A percentile compares a stretch with the other conserved stretches of the same genome.
Conservation (phyloP, 352 stramenopile species). For the Pythium rhizo-oryzae region DNA sequence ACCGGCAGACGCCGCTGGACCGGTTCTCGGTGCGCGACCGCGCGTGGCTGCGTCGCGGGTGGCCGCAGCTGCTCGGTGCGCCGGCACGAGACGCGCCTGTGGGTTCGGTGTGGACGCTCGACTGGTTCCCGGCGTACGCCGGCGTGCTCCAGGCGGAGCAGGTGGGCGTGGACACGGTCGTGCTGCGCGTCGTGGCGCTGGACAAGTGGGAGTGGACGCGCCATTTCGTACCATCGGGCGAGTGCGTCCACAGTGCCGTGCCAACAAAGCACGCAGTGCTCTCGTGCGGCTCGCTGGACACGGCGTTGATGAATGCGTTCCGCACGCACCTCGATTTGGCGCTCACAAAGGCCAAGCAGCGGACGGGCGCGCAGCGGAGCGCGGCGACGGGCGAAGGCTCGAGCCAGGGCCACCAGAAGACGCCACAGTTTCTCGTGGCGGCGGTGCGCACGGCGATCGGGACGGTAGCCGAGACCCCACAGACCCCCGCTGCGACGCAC, state of each 20-base stretch:
- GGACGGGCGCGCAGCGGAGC: constrained; percentile 33
- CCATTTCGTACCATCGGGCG: constrained; percentile 36
- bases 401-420: constrained; percentile 44
- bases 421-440: constrained; percentile 49
- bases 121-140: constrained; percentile 56
- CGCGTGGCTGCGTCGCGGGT: constrained; percentile 10
- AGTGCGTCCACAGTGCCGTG: constrained; percentile 45
- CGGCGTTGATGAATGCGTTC: constrained; percentile 20
- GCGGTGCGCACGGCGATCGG: constrained; percentile 28
- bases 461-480: not conserved
- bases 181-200: constrained; percentile 42
- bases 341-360: constrained; percentile 30
- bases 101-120: constrained; percentile 8
- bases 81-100: not conserved
- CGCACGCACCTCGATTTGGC: constrained; percentile 20
- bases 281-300: constrained; percentile 30
- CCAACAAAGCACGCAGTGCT: constrained; percentile 30
- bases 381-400: constrained; percentile 26
- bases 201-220: constrained; percentile 46
- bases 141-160: constrained; percentile 43
- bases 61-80: constrained; percentile 7
- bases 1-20: constrained; percentile 7
- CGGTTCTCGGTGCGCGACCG: constrained; percentile 8
- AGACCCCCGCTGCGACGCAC: not conserved
- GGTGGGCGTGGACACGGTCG: constrained; percentile 27